Base-by-base conservation (phyloP, 768 basidiomycete genomes). In the Saitozyma sp. region DNA sequence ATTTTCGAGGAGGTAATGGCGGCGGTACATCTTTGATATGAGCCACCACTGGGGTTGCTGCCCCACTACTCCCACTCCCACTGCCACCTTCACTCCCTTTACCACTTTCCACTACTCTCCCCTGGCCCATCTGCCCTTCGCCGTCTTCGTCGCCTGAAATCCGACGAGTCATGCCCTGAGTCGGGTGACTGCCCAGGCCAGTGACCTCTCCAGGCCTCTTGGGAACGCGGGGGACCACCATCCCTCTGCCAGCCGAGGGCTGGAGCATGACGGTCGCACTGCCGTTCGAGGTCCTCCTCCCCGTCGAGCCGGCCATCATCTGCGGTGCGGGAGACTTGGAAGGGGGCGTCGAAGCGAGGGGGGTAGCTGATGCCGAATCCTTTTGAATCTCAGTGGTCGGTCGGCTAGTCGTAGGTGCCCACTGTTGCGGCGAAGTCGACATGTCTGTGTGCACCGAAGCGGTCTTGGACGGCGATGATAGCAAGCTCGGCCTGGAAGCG, bases 121-220 rank as follows among this genome's bases (percentile, higher is more conserved):
- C 42, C 51, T 38, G 41, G 6, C n/a, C 57, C 17, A 1, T 2
- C 14, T 1, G 45, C 40, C 56, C 56, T 46, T 45, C 56, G 9
- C 20, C 14, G 10, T n/a, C 16, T 4, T 29, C 10, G 8, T 60
- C 69, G 6, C 29, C 49, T n/a, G 65, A 68, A 13, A 69, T 52
- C 16, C 58, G 50, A 17, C 72, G 54, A 3, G 60, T 50, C 56
- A 71, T 60, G 5, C 64, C 59, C n/a, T 58, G 63, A 14, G 42
- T 62, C 48, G 61, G 62, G 57, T 54, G 60, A 16, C 62, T 69
- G 3, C 71, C 71, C 14, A 77, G 62, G 9, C 73, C 69, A 6
- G 73, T 72, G 17, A 76, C 71, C 50, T 75, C 65, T n/a, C 73
- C 74, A 11, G 76, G 74, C 29, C 76, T 65, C 55, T 73, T 75